Evolutionary conservation across 1,284 basidiomycete genomes (phyloP), one percentile per base, ranked within the genome.

Genomic region (Puccinia hordei): DNA sequence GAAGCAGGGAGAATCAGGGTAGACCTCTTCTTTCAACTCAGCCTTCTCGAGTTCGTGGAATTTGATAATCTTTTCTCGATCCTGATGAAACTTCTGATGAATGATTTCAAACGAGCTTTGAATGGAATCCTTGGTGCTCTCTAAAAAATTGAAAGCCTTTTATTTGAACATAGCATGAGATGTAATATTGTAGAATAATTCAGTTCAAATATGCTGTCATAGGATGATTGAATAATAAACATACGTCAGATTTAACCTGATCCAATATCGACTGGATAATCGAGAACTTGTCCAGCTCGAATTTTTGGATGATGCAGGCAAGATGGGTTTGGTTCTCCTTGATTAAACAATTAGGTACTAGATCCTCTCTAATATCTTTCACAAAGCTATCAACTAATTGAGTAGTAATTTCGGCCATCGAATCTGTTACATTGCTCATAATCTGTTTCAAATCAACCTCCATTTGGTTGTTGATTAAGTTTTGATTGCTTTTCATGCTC

Each of bases 1-100:
- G 57, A 41, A 2, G 15, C 19, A 73, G 24, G 63, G 41, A 30
- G 30, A 15, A 59, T 30, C n/a, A 13, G 33, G n/a, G 24, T 30
- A 30, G 12, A 80, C 78, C 78, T 80, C 55, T 80, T 80, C 69
- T 30, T 51, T 61, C 27, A 80, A 44, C 38, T 80, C 78, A n/a
- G 46, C 44, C 57, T 80, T 80, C 38, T 80, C 78, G 15, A 61
- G 38, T 44, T 80, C 68, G 41, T 80, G 78, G 13, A 71, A 80
- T 53, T 65, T 63, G n/a, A 80, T 33, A 9, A 80, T 46, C 55
- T 72, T 72, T 30, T 72, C 57, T 24, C 78, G 55, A 73, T 80
- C 78, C 22, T 49, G 24, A 13, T 59, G 9, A 27, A 73, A 73
- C 51, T 80, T 80, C 5, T 53, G 1, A 22, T 72, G 57, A 19